These are phyloP conservation scores for Lyophyllum semitale DNA, from an alignment of 768 basidiomycete genomes.

Conservation along the genomic window DNA sequence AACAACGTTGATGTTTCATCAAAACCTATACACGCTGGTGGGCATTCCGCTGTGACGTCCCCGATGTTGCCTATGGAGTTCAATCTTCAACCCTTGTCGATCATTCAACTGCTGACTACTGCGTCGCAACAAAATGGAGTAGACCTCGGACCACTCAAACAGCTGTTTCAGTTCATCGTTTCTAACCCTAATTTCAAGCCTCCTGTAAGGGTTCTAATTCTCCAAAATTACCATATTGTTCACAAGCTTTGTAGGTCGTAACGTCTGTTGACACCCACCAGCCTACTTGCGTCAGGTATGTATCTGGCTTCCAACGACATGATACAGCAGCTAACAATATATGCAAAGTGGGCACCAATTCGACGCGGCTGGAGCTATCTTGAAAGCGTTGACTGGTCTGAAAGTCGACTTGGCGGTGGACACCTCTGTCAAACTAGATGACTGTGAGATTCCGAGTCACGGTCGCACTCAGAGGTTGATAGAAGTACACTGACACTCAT, in stretches of 20 bases:
- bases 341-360: slow-evolving; percentile 62
- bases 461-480: not conserved
- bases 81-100: slow-evolving; percentile 62
- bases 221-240: not conserved
- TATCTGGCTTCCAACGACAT: not conserved
- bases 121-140: slow-evolving; percentile 57
- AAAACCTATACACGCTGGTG: slow-evolving; percentile 58
- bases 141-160: slow-evolving; percentile 58
- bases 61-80: slow-evolving; percentile 59
- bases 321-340: not conserved
- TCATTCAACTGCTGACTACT: slow-evolving; percentile 54
- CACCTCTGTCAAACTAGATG: slow-evolving; percentile 61
- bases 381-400: slow-evolving; percentile 61
- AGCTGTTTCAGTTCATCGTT: slow-evolving; percentile 55
- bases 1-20: slow-evolving; percentile 54
- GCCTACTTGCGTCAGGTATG: slow-evolving; percentile 62
- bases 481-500: slow-evolving; percentile 1
- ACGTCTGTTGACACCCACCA: slow-evolving; percentile 52
- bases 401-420: slow-evolving; percentile 58
- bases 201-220: slow-evolving; percentile 37
- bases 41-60: slow-evolving; percentile 61
- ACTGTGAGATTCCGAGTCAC: slow-evolving; percentile 44
- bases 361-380: slow-evolving; percentile 58
- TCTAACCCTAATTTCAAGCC: slow-evolving; percentile 52
- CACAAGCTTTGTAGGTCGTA: slow-evolving; percentile 41